phyloP scores from a whole-genome alignment of 352 stramenopile species.

The Globisporangium emineosum region DNA sequence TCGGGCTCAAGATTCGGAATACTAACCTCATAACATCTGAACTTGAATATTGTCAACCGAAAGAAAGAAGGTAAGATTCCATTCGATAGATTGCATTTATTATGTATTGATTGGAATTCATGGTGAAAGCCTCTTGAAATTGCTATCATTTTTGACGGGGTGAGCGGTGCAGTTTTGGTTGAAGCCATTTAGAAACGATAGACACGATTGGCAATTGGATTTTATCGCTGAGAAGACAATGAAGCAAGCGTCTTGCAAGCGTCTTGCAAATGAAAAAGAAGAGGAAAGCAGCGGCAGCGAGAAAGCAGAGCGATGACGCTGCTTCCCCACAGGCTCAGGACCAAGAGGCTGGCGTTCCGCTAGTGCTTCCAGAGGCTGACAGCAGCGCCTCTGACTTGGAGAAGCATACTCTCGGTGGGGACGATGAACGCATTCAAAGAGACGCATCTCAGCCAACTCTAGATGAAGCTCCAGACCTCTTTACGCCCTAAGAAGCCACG shows the following conservation, averaged over 20 bases:
- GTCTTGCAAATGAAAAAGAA: conserved; percentile 13
- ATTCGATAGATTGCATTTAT: neutral
- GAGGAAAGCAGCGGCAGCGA: conserved; percentile 3
- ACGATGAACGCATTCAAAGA: neutral
- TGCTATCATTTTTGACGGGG: neutral
- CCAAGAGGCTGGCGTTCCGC: neutral
- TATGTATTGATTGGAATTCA: neutral
- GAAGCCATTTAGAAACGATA: neutral
- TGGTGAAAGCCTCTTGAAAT: neutral
- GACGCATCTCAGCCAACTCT: neutral
- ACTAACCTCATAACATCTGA: neutral
- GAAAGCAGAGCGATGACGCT: neutral
- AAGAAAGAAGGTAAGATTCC: neutral
- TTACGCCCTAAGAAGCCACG: conserved; percentile 5
- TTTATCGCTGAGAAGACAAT: neutral
- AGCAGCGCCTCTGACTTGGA: neutral
- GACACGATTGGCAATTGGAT: neutral
- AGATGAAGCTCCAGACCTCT: neutral
- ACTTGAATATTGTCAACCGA: neutral
- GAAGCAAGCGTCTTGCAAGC: neutral
- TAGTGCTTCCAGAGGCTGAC: neutral
- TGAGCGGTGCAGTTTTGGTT: neutral
- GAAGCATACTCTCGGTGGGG: neutral
- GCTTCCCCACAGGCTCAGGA: neutral
- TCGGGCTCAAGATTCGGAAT: neutral